Base-by-base conservation (phyloP, 371 early-diverging fungal species). In the Mortierella sp. region DNA sequence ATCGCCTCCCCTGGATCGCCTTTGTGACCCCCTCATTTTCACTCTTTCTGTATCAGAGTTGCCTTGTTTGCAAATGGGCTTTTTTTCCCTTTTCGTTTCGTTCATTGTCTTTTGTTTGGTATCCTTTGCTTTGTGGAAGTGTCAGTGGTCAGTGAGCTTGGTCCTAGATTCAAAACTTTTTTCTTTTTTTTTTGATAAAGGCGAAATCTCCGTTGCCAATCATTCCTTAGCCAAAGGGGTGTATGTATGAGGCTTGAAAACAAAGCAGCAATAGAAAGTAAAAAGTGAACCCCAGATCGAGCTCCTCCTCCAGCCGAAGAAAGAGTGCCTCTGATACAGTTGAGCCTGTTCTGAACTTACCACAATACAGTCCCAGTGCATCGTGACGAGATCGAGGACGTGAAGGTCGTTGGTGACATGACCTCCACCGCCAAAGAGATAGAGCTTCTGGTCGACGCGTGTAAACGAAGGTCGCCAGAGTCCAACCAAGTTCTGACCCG, bases 401-500 rank as follows among this genome's bases (percentile, higher is more conserved):
- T 91, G 91, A 61, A 93, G 83, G 78, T 92, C 91, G 70, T 91
- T 90, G 13, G 92, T 92, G 40, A 91, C 92, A 81, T 91, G 89
- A 13, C 92, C 92, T 24, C 92, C 93, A 24, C 92, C 93, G 53
- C 93, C 92, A 87, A 89, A 92, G 34, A 92, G 89, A 76, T 90
- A 93, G 28, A 93, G 84, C 72, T 90, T 89, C 71, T 92, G 88
- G 71, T 91, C 90, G 50, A 92, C 92, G 72, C 91, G 90, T 21
- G 92, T 91, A 82, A 93, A 92, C 8, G 92, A 92, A 3, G 92
- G 92, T 55, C 92, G 87, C 93, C 93, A 93, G 37, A 93, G 83
- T 40, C 93, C 93, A 16, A 92, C 92, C 31, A 93, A 84, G 74
- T 92, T 93, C 74, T 91, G 89, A 40, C 92, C 92, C 14, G 90